Conservation (phyloP, 306 rosid species). For the Quercus alba region DNA sequence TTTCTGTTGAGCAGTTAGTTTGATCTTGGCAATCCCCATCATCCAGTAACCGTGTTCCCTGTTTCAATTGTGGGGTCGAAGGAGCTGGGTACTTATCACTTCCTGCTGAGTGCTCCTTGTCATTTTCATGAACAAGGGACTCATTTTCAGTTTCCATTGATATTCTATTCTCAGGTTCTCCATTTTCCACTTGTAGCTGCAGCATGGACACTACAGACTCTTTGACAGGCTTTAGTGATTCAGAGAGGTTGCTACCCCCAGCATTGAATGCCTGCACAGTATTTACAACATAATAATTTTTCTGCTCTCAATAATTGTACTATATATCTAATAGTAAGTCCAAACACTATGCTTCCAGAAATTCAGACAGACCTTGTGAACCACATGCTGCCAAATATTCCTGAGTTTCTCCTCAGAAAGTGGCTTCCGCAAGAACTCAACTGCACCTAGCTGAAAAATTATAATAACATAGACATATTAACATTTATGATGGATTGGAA, state of each 20-base stretch:
- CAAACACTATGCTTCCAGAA: slow-evolving; percentile 5
- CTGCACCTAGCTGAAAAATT: slow-evolving; percentile 82
- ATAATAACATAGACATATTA: slow-evolving; percentile 17
- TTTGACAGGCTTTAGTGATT: slow-evolving; percentile 61
- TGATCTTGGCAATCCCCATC: slow-evolving; percentile 92
- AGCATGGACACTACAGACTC: slow-evolving; percentile 54
- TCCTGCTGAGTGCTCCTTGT: slow-evolving; percentile 49
- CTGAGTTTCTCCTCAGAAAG: slow-evolving; percentile 85
- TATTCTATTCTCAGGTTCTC: slow-evolving; percentile 20
- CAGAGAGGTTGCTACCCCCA: slow-evolving; percentile 41
- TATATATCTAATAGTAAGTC: neutral
- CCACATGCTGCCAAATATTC: slow-evolving; percentile 99
- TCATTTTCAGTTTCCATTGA: slow-evolving; percentile 38
- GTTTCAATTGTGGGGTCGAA: slow-evolving; percentile 87
- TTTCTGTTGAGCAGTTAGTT: slow-evolving; percentile 56
- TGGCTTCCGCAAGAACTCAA: slow-evolving; percentile 85
- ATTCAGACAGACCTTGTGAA: slow-evolving; percentile 76
- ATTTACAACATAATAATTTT: slow-evolving; percentile 34
- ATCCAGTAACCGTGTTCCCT: slow-evolving; percentile 65
- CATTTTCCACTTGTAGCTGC: slow-evolving; percentile 47
- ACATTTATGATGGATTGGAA: slow-evolving; percentile 6
- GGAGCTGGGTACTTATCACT: slow-evolving; percentile 96
- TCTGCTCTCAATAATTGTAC: slow-evolving; percentile 7
- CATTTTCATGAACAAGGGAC: slow-evolving; percentile 37
- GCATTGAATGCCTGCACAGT: slow-evolving; percentile 84